Evolutionary conservation across 129 eudicot species (phyloP).

Genomic region (Pulicaria dysenterica): DNA sequence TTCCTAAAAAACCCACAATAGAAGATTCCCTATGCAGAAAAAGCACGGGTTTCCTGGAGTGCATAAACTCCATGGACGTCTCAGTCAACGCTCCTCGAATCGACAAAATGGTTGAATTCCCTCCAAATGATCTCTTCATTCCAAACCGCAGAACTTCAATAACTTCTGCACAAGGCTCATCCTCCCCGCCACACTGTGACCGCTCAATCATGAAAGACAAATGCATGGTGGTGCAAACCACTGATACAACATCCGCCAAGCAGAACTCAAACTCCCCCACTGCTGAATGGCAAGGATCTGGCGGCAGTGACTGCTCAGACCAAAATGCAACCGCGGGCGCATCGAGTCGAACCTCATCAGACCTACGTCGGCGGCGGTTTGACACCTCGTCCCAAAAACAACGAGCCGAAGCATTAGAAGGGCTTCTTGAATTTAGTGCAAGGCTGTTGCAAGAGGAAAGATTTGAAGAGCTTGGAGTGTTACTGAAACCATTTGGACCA

Average conservation of each 20-base stretch:
- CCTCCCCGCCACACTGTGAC: constrained; percentile 74
- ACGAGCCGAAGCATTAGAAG: constrained; percentile 93
- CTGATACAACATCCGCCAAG: constrained; percentile 46
- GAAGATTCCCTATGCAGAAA: constrained; percentile 46
- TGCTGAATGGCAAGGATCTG: constrained; percentile 46
- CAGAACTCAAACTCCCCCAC: constrained; percentile 41
- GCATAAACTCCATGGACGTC: constrained; percentile 71
- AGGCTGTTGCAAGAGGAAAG: constrained; percentile 81
- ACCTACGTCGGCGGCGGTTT: constrained; percentile 56
- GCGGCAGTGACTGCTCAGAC: constrained; percentile 65
- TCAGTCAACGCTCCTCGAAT: constrained; percentile 93
- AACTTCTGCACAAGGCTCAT: constrained; percentile 71
- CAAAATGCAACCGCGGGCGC: constrained; percentile 88
- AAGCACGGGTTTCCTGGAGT: constrained; percentile 40
- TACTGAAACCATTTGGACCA: constrained; percentile 92
- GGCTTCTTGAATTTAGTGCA: constrained; percentile 91
- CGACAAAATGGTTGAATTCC: constrained; percentile 80
- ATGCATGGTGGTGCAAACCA: constrained; percentile 61
- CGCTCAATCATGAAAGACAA: constrained; percentile 81
- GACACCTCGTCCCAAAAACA: constrained; percentile 81
- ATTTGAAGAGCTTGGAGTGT: constrained; percentile 83
- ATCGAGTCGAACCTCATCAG: constrained; percentile 83
- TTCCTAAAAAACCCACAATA: constrained; percentile 36
- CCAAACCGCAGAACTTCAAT: constrained; percentile 50
- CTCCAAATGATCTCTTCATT: constrained; percentile 45